These are phyloP conservation scores for Ophiostoma populinum DNA, from an alignment of 2,329 filamentous ascomycete species.

Conservation along the genomic window DNA sequence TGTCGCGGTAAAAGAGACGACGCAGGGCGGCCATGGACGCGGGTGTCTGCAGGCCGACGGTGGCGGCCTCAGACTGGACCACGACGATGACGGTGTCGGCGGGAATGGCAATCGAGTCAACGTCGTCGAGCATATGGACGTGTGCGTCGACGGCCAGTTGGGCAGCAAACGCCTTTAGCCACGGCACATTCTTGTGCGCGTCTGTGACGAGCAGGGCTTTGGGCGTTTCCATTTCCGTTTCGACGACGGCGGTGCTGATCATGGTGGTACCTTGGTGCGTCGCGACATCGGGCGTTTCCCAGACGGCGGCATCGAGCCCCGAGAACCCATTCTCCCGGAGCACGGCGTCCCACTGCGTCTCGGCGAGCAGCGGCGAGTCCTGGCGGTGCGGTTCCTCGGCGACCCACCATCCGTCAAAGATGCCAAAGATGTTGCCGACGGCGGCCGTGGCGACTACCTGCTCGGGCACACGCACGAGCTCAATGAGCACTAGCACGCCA, in stretches of 20 bases:
- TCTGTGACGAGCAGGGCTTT: background rate
- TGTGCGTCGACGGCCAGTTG: too few species aligned
- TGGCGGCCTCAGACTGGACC: constrained; percentile 8
- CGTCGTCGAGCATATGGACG: too few species aligned
- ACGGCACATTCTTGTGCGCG: background rate
- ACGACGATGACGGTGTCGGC: constrained; percentile 7
- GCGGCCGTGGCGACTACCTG: constrained; percentile 8
- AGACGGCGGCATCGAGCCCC: constrained; percentile 9
- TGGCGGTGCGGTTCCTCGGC: constrained; percentile 10
- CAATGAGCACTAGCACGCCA: constrained; percentile 10
- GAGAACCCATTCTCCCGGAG: constrained; percentile 10
- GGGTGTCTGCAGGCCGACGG: constrained; percentile 11
- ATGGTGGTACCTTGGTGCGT: constrained; percentile 11
- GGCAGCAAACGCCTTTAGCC: background rate
- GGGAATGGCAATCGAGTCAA: too few species aligned
- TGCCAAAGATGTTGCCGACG: constrained; percentile 11
- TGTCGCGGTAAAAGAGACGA: constrained; percentile 13
- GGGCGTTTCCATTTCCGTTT: too few species aligned
- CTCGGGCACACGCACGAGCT: constrained; percentile 10
- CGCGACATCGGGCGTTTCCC: constrained; percentile 10
- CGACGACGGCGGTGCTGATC: constrained; percentile 9
- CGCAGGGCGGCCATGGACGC: constrained; percentile 14
- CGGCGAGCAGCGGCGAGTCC: constrained; percentile 10
- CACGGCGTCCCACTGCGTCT: constrained; percentile 10
- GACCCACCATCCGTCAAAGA: constrained; percentile 12